Conservation (phyloP, 1,139 yeast genomes). For the Groenewaldozyma sp. region DNA sequence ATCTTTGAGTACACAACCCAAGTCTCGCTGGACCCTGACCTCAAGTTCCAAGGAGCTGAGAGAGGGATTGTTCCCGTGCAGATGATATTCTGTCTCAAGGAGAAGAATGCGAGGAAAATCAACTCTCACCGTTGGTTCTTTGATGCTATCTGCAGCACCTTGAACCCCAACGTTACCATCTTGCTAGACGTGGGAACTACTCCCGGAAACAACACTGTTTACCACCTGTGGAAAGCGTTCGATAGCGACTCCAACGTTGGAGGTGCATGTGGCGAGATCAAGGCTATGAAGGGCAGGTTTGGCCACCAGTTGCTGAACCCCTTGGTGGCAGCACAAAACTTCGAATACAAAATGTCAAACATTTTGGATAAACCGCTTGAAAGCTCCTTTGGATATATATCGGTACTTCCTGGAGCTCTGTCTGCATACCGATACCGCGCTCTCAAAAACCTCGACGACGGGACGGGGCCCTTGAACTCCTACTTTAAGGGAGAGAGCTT, state of each 20-base stretch:
- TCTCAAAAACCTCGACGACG: conserved; percentile 71
- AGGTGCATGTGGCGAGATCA: conserved; percentile 96
- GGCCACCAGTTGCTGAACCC: conserved; percentile 80
- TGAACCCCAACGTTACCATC: conserved; percentile 81
- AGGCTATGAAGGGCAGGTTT: conserved; percentile 84
- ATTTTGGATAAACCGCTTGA: conserved; percentile 79
- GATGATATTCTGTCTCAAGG: conserved; percentile 81
- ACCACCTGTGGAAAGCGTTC: conserved; percentile 93
- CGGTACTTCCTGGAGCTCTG: conserved; percentile 80
- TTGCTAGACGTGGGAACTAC: conserved; percentile 88
- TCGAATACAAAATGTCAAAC: conserved; percentile 76
- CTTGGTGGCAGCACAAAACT: conserved; percentile 74
- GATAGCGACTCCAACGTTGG: conserved; percentile 94
- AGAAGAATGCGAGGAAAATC: conserved; percentile 78
- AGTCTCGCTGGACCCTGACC: conserved; percentile 71
- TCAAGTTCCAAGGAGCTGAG: conserved; percentile 72
- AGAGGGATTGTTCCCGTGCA: conserved; percentile 90
- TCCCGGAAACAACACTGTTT: conserved; percentile 75
- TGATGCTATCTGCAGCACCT: conserved; percentile 81
- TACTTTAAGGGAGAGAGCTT: conserved; percentile 84
- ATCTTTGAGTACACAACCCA: conserved; percentile 91
- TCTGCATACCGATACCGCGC: conserved; percentile 90
- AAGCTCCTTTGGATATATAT: conserved; percentile 70
- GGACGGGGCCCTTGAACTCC: conserved; percentile 83
- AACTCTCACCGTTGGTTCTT: conserved; percentile 95